Conservation (phyloP, 2,329 filamentous ascomycete genomes). For the Leptographium radiaticola region DNA sequence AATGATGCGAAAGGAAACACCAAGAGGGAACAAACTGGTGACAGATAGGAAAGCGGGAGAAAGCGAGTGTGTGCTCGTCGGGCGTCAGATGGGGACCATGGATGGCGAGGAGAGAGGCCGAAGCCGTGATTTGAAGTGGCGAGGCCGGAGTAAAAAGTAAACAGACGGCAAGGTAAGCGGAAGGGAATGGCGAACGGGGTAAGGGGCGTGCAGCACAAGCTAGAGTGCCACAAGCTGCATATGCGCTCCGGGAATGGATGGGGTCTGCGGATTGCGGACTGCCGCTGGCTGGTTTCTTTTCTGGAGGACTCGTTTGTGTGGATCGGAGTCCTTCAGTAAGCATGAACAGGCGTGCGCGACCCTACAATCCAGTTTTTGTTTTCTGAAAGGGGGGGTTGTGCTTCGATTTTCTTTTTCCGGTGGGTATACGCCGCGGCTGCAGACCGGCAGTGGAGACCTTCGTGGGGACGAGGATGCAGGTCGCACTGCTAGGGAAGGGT, state of each 20-base stretch:
- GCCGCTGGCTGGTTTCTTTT: background rate
- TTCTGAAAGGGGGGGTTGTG: background rate
- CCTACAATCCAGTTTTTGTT: background rate
- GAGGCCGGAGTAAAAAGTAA: conserved; percentile 5
- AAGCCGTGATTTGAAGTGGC: background rate
- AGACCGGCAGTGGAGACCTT: conserved; percentile 4
- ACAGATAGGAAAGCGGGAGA: no score
- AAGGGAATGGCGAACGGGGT: background rate
- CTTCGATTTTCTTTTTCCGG: background rate
- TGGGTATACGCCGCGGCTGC: background rate
- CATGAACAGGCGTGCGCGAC: background rate
- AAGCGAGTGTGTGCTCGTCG: no score
- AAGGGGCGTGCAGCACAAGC: background rate
- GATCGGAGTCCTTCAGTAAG: background rate
- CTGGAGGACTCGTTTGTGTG: background rate
- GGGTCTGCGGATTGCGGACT: background rate
- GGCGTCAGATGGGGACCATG: background rate
- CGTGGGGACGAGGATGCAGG: background rate
- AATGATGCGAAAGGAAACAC: background rate
- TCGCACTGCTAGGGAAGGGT: background rate
- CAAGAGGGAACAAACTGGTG: no score
- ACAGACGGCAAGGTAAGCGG: background rate
- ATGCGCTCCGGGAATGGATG: background rate
- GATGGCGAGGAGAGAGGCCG: background rate
- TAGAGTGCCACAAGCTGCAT: conserved; percentile 4